Evolutionary conservation across 225 moss, liverwort and hornwort species (phyloP).

Genomic region (Marchantia paleacea): DNA sequence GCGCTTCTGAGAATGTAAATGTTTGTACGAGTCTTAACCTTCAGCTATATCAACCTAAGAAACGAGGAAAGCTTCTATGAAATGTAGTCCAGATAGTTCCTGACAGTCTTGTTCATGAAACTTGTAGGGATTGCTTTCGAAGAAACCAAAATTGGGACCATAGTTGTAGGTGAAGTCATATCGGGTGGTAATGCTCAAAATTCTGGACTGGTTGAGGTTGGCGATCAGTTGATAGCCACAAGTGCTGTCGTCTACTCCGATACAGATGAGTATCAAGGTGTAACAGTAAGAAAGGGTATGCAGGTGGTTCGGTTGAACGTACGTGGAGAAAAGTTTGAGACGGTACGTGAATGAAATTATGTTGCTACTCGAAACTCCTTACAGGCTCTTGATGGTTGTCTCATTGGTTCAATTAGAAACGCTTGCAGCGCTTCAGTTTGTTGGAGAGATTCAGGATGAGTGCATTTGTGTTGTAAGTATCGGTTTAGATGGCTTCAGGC

Average conservation of each 20-base stretch:
- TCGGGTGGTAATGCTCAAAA: constrained; percentile 59
- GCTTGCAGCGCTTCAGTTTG: not conserved
- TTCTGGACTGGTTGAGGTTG: constrained; percentile 55
- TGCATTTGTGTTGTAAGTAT: not conserved
- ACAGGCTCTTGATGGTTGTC: not conserved
- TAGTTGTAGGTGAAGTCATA: constrained; percentile 58
- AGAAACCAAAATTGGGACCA: constrained; percentile 58
- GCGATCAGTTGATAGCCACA: constrained; percentile 72
- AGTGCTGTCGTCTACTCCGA: constrained; percentile 62
- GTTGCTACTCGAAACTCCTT: not conserved
- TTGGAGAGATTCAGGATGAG: not conserved
- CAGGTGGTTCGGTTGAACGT: constrained; percentile 59
- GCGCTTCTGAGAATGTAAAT: not conserved
- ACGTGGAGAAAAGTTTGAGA: constrained; percentile 69
- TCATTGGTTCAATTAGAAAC: too few species aligned
- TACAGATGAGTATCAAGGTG: constrained; percentile 64
- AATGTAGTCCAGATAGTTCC: not conserved
- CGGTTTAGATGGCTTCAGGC: not conserved
- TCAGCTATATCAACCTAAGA: not conserved
- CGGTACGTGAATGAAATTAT: constrained; percentile 30
- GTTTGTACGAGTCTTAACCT: not conserved
- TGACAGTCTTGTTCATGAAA: not conserved
- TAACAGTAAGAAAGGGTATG: constrained; percentile 77
- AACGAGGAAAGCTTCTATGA: not conserved
- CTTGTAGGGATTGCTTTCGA: constrained; percentile 60